phyloP scores from a whole-genome alignment of 495 filamentous ascomycete genomes.

The Penicillium atrosanguineum region DNA sequence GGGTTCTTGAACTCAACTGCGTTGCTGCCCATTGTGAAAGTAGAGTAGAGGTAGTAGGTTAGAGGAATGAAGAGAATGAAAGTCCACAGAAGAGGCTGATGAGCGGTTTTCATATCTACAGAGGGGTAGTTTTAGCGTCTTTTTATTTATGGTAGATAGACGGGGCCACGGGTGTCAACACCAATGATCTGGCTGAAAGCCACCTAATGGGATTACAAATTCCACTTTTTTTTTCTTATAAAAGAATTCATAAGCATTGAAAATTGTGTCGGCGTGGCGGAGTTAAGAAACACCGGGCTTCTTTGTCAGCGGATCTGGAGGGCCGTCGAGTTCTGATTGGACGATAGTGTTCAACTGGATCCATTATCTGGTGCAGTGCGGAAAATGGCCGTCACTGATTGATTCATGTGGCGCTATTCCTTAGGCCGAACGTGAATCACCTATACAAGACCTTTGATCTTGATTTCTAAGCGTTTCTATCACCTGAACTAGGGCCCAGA shows the following conservation, averaged over 20 bases:
- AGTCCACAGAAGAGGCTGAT: background rate
- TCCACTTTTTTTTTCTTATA: background rate
- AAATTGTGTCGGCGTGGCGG: background rate
- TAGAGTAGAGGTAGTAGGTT: background rate
- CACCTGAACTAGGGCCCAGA: no score
- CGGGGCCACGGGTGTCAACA: background rate
- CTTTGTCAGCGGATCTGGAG: background rate
- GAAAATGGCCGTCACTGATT: background rate
- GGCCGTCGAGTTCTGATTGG: background rate
- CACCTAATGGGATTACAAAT: background rate
- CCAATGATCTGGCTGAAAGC: background rate
- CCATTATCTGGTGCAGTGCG: background rate
- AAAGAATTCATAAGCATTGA: background rate
- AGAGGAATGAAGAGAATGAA: background rate
- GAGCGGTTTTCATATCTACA: background rate
- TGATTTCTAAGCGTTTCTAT: no score
- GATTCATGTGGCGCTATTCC: no score
- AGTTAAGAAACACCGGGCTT: background rate
- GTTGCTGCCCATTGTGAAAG: constrained; percentile 30
- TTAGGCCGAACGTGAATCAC: no score
- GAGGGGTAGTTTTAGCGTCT: background rate
- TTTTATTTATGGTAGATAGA: background rate
- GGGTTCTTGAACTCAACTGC: constrained; percentile 38
- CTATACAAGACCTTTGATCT: no score
- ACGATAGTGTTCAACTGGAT: background rate